Base-by-base conservation (phyloP, 306 rosid genomes). In the Gynostemma pentaphyllum region DNA sequence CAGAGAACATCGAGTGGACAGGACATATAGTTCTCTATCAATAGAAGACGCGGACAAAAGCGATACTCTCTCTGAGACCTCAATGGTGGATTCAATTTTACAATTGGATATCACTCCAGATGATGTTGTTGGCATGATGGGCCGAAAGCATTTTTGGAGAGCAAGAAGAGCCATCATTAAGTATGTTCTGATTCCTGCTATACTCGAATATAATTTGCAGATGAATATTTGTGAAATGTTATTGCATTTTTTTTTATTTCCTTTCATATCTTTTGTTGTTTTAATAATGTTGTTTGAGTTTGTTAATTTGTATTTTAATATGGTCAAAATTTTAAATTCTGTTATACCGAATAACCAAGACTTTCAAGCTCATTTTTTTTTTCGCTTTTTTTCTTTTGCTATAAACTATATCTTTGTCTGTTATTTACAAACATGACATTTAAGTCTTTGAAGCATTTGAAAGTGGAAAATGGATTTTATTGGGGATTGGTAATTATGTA, bases 61-160 rank as follows among this genome's bases (percentile, higher is more conserved):
- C 40, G 84, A 76, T 45, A 76, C 80, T 66, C 70, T 76, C 72
- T 76, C 94, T 21, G 83, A 85, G 88, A 63, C 67, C 55, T 82
- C 94, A 42, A 57, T 67, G 76, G 78, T 81, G 66, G 88, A 81
- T 74, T 65, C 77, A 65, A 36, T 81, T 62, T 74, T 86, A 30
- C 55, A 72, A 52, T 9, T 62, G 46, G 74, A 76, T 45, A 5
- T 90, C 57, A 80, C 87, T 76, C 95, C 97, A 1, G 97, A 90
- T 85, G 87, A 87, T 67, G 85, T 87, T 49, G 94, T 81, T 5
- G 90, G 70, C 64, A 45, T 87, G 45, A 83, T 90, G 61, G 95
- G 97, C 68, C 97, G 78, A 70, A 82, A 81, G 65, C 94, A 76
- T 71, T 90, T 90, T 73, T 87, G 89, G 97, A 90, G 79, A 81